phyloP scores from a whole-genome alignment of 164 flowering plant genomes.

The Cinnamomum micranthum region DNA sequence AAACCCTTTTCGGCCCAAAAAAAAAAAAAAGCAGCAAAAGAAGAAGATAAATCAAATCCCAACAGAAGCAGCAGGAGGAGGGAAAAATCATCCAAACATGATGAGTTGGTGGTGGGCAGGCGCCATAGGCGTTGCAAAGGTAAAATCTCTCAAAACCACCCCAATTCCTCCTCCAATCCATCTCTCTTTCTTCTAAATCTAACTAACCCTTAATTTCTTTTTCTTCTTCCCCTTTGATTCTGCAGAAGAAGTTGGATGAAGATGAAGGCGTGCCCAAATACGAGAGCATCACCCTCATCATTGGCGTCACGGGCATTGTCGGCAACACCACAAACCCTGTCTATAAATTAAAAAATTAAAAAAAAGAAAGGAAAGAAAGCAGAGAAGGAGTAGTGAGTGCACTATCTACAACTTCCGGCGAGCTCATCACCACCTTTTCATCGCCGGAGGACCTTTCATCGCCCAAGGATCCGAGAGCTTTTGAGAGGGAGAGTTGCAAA shows the following conservation, averaged over 20 bases:
- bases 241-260: constrained; percentile 56
- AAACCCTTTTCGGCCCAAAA: too few relatives aligned
- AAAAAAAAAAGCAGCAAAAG: neutral
- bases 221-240: neutral
- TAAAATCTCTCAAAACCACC: neutral
- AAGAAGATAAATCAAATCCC: neutral
- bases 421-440: too few relatives aligned
- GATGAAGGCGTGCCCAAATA: constrained; percentile 36
- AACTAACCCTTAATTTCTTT: neutral
- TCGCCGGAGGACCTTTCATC: too few relatives aligned
- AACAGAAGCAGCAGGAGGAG: neutral
- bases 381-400: too few relatives aligned
- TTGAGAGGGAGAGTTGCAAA: too few relatives aligned
- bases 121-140: constrained; percentile 70
- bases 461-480: too few relatives aligned
- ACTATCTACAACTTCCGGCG: too few relatives aligned
- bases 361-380: too few relatives aligned
- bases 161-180: neutral
- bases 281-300: constrained; percentile 53
- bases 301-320: constrained; percentile 83
- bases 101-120: constrained; percentile 89
- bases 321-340: constrained; percentile 47
- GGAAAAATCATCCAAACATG: neutral
- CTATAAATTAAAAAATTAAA: too few relatives aligned
- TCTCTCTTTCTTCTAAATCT: neutral